These are phyloP conservation scores for Coemansia sp. DNA, from an alignment of 192 early-diverging fungal species.

Conservation along the genomic window DNA sequence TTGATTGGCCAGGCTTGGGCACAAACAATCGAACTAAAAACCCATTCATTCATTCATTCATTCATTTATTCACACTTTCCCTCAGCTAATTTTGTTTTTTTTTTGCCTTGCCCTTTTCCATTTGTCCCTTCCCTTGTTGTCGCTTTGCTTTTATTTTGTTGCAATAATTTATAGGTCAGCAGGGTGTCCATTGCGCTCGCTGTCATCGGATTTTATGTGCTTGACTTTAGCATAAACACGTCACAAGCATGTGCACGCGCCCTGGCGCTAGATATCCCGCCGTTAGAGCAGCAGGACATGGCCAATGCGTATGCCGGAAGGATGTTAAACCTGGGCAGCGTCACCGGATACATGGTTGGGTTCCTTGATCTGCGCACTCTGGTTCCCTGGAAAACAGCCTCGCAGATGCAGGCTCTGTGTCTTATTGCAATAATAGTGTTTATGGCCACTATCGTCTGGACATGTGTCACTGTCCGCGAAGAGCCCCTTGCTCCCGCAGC, in stretches of 20 bases:
- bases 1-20: not conserved
- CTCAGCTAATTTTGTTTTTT: too few species aligned
- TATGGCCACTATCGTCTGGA: conserved; percentile 55
- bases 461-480: conserved; percentile 66
- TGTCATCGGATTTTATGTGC: conserved; percentile 81
- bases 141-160: conserved; percentile 1
- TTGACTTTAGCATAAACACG: conserved; percentile 93
- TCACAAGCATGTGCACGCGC: conserved; percentile 82
- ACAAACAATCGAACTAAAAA: not conserved
- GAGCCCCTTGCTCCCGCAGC: conserved; percentile 16
- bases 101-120: too few species aligned
- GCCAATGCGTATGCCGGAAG: conserved; percentile 82
- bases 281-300: conserved; percentile 74
- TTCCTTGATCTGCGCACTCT: conserved; percentile 69
- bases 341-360: conserved; percentile 84
- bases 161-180: conserved; percentile 28
- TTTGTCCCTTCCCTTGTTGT: too few species aligned
- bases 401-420: conserved; percentile 82
- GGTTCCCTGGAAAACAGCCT: conserved; percentile 63
- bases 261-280: conserved; percentile 80
- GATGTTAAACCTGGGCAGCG: conserved; percentile 85
- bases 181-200: conserved; percentile 64
- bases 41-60: too few species aligned
- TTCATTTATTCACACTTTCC: too few species aligned
- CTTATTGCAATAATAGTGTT: conserved; percentile 73